phyloP scores from a whole-genome alignment of 2,329 filamentous ascomycete species.

The Diaporthe eres region DNA sequence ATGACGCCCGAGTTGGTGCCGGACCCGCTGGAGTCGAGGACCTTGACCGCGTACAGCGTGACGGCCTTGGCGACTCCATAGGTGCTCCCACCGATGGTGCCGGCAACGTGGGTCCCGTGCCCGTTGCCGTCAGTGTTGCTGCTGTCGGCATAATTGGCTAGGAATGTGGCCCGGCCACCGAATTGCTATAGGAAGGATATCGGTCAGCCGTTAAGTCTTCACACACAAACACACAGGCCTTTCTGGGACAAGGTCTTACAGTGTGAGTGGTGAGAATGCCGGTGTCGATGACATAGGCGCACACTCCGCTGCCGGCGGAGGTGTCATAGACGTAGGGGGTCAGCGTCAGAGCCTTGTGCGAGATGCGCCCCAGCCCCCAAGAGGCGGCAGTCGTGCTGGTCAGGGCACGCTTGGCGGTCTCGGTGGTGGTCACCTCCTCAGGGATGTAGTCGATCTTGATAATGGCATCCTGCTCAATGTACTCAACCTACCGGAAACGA shows the following conservation, averaged over 20 bases:
- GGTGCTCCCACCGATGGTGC: conserved; percentile 48
- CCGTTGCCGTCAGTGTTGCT: conserved; percentile 47
- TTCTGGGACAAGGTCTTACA: neutral
- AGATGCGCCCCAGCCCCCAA: conserved; percentile 50
- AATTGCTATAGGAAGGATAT: conserved; percentile 43
- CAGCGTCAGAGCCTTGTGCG: conserved; percentile 41
- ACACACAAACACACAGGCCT: neutral
- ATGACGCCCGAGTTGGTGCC: conserved; percentile 42
- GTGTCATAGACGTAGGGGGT: conserved; percentile 46
- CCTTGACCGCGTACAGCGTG: conserved; percentile 51
- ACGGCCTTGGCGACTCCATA: conserved; percentile 52
- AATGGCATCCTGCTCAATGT: conserved; percentile 29
- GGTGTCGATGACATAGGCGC: conserved; percentile 61
- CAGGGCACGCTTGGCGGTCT: conserved; percentile 24
- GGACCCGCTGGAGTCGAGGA: conserved; percentile 43
- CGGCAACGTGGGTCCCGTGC: conserved; percentile 53
- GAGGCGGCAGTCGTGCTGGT: conserved; percentile 35
- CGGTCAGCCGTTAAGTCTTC: neutral
- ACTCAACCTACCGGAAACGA: neutral
- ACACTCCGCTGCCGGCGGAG: conserved; percentile 47
- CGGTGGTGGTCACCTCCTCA: conserved; percentile 15
- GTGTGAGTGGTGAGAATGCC: conserved; percentile 56
- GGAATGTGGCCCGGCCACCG: conserved; percentile 48
- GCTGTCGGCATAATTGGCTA: conserved; percentile 47
- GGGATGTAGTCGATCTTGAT: conserved; percentile 16